Base-by-base conservation (phyloP, 345 rosid species). In the Populus euphratica region DNA sequence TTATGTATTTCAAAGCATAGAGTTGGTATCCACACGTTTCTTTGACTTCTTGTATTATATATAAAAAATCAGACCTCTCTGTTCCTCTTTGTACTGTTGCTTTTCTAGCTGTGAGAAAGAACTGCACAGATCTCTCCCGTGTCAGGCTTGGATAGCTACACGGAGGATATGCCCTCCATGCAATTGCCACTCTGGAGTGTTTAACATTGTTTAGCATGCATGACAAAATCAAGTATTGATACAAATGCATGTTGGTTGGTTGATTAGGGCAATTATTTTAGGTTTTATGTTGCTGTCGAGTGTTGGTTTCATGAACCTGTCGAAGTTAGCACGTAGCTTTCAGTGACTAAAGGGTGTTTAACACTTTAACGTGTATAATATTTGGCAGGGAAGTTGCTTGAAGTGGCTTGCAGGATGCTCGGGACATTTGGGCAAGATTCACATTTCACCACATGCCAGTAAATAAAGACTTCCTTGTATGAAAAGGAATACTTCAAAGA, bases 401-500 rank as follows among this genome's bases (percentile, higher is more conserved):
- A 68, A 52, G 78, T 76, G 38, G 65, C 78, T 33, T 76, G 78
- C 66, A 14, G 33, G 36, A 68, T 76, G 73, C 44, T 76, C 2
- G 72, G 73, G 31, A 20, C 78, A 3, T 68, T 76, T 38, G 78
- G 78, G 23, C 72, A 75, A 13, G 70, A 65, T 43, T 64, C 78
- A 20, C 71, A 31, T 33, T 76, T 68, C 27, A 50, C 67, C 25
- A 68, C 17, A 1, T 76, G 78, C 66, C 78, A 76, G 21, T 76
- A 61, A 76, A 67, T 64, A 69, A 59, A 59, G 64, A 23, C 29
- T n/a, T 13, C 21, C 39, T 65, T 33, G 68, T 33, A 16, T 16
- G 6, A 43, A 74, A 63, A 36, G 56, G 67, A 69, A 82, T 31
- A 73, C 85, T 79, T 79, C 72, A 69, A 72, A 61, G 25, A 38